Evolutionary conservation across 306 rosid genomes (phyloP).

Genomic region (Luffa aegyptiaca): DNA sequence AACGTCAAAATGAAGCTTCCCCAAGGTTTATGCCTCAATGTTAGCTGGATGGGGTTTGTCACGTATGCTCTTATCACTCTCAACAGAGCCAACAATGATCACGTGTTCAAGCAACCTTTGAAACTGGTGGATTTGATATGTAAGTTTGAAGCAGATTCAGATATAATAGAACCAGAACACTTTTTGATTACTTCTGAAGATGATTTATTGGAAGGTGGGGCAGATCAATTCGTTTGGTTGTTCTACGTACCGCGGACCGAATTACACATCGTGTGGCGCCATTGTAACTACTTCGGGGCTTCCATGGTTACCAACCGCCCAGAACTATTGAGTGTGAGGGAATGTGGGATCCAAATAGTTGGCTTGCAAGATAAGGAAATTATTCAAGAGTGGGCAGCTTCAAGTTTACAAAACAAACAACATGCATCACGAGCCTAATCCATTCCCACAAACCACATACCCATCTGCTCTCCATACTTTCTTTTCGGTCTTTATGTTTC

Average conservation of each 20-base stretch:
- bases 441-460: no score
- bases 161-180: neutral
- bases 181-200: neutral
- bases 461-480: no score
- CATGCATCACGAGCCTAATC: neutral
- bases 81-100: neutral
- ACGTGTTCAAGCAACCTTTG: no score
- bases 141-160: neutral
- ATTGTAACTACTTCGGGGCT: neutral
- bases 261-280: neutral
- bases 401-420: neutral
- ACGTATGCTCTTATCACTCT: neutral
- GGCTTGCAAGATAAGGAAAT: neutral
- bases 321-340: neutral
- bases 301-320: neutral
- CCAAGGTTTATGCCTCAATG: neutral
- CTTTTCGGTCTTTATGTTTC: no score
- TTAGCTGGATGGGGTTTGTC: conserved; percentile 8
- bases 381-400: neutral
- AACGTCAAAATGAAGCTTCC: neutral
- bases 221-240: neutral
- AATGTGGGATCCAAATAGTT: neutral
- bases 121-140: neutral
- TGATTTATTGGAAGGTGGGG: neutral
- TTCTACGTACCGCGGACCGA: neutral